Percentiles rank a stretch among this genome's conserved stretches.
phyloP scores from a whole-genome alignment of 2,329 filamentous ascomycete genomes.

The Cercospora canescens region DNA sequence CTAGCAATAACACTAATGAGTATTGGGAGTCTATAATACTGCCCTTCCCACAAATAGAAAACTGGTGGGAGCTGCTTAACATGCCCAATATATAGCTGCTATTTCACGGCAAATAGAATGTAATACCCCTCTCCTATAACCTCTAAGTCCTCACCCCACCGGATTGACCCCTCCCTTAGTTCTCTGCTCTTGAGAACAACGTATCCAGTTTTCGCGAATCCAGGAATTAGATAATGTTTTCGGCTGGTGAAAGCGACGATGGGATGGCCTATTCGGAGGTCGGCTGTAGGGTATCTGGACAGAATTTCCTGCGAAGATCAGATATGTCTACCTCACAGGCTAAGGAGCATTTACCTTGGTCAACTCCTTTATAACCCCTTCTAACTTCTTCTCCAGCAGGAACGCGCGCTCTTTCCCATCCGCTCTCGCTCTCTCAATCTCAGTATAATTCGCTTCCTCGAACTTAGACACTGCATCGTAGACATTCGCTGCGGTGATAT shows the following conservation, averaged over 20 bases:
- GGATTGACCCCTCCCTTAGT: not conserved
- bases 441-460: not conserved
- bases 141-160: not conserved
- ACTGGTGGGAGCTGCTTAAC: too few species aligned
- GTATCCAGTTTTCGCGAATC: not conserved
- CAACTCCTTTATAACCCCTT: not conserved
- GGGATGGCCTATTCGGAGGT: not conserved
- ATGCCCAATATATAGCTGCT: not conserved
- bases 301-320: not conserved
- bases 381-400: not conserved
- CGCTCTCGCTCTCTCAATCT: not conserved
- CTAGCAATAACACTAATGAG: too few species aligned
- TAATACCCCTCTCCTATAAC: not conserved
- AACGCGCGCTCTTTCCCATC: not conserved
- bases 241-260: not conserved
- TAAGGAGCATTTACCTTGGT: not conserved
- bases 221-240: not conserved
- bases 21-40: too few species aligned
- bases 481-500: not conserved
- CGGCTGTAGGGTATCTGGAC: not conserved
- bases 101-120: not conserved
- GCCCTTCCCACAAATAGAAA: too few species aligned
- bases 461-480: not conserved
- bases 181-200: not conserved
- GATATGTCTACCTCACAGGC: not conserved